Percentiles rank a stretch among this genome's conserved stretches.
phyloP scores from a whole-genome alignment of 345 rosid species.

The Populus tremula region DNA sequence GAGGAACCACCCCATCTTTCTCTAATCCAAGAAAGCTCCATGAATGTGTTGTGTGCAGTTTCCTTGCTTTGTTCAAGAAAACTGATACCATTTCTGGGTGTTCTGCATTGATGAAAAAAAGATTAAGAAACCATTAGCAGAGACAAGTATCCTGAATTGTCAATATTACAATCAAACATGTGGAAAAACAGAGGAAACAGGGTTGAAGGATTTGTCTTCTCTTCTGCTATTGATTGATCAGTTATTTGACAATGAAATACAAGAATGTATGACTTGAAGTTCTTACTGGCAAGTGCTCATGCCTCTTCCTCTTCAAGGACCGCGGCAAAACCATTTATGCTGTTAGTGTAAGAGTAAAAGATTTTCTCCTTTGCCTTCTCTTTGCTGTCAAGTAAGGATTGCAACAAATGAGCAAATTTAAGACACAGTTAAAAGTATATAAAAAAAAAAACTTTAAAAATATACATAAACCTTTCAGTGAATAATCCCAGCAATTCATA shows the following conservation, averaged over 20 bases:
- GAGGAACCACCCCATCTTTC: constrained; percentile 33
- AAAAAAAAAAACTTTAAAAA: not conserved
- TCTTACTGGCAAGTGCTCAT: constrained; percentile 13
- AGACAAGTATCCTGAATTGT: not conserved
- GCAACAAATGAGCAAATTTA: not conserved
- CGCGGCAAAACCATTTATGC: constrained; percentile 29
- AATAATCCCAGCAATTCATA: constrained; percentile 11
- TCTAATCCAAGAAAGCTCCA: constrained; percentile 60
- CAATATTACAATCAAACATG: not conserved
- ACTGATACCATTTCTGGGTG: constrained; percentile 58
- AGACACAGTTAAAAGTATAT: too few species aligned
- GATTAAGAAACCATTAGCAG: not conserved
- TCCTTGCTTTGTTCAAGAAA: constrained; percentile 41
- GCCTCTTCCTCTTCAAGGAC: constrained; percentile 28
- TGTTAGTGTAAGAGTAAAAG: constrained; percentile 22
- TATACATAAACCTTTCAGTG: not conserved
- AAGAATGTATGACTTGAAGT: not conserved
- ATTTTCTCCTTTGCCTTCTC: constrained; percentile 16
- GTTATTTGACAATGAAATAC: not conserved
- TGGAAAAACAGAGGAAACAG: not conserved
- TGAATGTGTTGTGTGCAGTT: constrained; percentile 56
- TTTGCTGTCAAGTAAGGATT: not conserved
- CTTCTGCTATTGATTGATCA: not conserved
- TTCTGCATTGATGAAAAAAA: constrained; percentile 29
- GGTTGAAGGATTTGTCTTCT: not conserved